Base-by-base conservation (phyloP, 345 rosid species). In the Hibiscus trionum region DNA sequence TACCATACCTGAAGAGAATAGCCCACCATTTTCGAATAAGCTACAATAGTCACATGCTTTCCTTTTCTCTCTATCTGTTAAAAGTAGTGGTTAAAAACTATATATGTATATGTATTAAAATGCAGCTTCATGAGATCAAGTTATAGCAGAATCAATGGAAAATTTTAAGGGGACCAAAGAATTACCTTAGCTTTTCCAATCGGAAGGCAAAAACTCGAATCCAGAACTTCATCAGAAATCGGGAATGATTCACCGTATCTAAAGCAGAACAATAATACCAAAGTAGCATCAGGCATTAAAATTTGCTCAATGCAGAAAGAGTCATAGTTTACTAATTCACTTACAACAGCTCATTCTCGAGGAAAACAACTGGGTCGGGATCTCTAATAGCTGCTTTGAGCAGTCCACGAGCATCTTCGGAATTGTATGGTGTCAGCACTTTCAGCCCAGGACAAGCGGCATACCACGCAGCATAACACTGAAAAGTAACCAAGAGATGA, bases 391-490 rank as follows among this genome's bases (percentile, higher is more conserved):
- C 99, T 67, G 97, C 96, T 84, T 94, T 94, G 64, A 94, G 77
- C 68, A 90, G 89, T 47, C 97, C 97, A 26, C 94, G 92, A 59
- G 96, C 88, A 83, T 94, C 98, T 83, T 94, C 98, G 8, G 96
- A 87, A 66, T 86, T 88, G 74, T 90, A 94, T 27, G 97, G 97
- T 72, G 86, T 21, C 24, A 91, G 81, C 11, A 94, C 98, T 81
- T 94, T 92, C 77, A 95, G 82, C 49, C 99, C 99, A 53, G 97
- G 97, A 71, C 88, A 86, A 71, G 96, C 77, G 71, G 84, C 93
- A 73, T 79, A 95, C 99, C 99, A 95, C 35, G 97, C 70, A 16
- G 99, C 99, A 86, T 83, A 95, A 75, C 99, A 95, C 99, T 95
- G 69, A 74, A 87, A 33, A 70, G 46, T 27, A 76, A 70, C 37